Percentiles rank a stretch among this genome's conserved stretches.
phyloP scores from a whole-genome alignment of 257 asterid species.

The Catharanthus roseus region DNA sequence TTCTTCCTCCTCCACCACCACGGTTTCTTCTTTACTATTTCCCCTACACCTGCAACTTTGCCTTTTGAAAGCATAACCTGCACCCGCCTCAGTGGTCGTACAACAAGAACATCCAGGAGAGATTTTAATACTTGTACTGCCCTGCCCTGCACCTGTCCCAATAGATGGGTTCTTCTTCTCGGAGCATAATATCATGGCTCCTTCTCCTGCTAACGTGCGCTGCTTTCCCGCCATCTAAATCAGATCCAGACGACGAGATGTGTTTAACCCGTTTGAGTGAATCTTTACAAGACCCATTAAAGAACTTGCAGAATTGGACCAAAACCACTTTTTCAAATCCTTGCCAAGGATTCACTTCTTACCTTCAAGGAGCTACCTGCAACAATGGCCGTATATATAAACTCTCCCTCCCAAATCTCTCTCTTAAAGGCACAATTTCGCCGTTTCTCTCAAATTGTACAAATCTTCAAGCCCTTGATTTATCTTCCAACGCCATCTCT shows the following conservation, averaged over 20 bases:
- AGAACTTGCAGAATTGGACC: constrained; percentile 75
- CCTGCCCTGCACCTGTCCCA: no score
- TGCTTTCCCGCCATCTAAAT: constrained; percentile 27
- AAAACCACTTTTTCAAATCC: constrained; percentile 53
- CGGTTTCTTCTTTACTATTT: no score
- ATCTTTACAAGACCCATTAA: constrained; percentile 59
- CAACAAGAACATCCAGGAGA: not conserved
- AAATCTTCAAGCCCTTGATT: constrained; percentile 81
- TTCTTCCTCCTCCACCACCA: not conserved
- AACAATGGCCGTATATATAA: constrained; percentile 90
- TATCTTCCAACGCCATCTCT: constrained; percentile 71
- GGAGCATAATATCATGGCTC: constrained; percentile 22
- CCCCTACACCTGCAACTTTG: not conserved
- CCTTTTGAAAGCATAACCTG: constrained; percentile 9
- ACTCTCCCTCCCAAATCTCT: constrained; percentile 62
- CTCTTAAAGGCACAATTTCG: constrained; percentile 69
- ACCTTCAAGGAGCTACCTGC: constrained; percentile 85
- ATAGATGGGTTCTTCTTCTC: constrained; percentile 28
- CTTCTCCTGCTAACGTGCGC: constrained; percentile 31
- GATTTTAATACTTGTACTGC: no score
- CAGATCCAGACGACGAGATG: constrained; percentile 82
- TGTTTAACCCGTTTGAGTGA: constrained; percentile 63
- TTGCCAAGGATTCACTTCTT: constrained; percentile 68
- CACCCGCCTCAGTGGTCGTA: not conserved
- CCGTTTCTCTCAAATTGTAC: constrained; percentile 91